Conservation (phyloP, 768 basidiomycete genomes). For the Amanita muscaria region DNA sequence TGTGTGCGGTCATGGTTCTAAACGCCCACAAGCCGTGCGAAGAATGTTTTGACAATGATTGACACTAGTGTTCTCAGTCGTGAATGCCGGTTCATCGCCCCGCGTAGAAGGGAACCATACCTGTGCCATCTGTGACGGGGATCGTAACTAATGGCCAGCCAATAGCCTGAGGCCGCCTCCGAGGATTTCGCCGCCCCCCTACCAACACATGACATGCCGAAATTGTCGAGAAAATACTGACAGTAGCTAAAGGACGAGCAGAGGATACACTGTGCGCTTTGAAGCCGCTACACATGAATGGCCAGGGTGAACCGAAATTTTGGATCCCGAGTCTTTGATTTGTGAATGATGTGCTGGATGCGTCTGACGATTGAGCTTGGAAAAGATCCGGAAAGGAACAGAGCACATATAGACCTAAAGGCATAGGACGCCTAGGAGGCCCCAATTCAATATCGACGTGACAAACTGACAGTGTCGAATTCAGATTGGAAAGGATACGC, state of each 20-base stretch:
- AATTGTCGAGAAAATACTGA: conserved; percentile 2
- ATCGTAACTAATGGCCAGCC: conserved; percentile 3
- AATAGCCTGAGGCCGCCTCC: background rate
- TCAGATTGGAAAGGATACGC: background rate
- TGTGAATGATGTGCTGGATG: conserved; percentile 2
- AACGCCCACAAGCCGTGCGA: conserved; percentile 3
- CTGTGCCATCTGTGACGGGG: conserved; percentile 1
- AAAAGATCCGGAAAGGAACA: background rate
- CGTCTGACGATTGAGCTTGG: background rate
- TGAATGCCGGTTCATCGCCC: background rate
- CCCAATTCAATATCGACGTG: conserved; percentile 4
- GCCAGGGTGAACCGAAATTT: background rate
- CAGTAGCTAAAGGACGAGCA: conserved; percentile 4
- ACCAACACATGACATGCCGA: conserved; percentile 4
- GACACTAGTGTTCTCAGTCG: background rate
- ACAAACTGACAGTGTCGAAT: background rate
- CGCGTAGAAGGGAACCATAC: background rate
- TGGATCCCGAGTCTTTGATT: conserved; percentile 1
- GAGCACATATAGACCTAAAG: conserved; percentile 2
- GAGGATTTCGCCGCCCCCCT: background rate
- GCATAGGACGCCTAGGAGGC: background rate
- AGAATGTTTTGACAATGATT: conserved; percentile 6
- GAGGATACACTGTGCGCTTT: background rate
- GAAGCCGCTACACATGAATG: no score
- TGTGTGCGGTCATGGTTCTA: no score